Evolutionary conservation across 225 moss, liverwort and hornwort species (phyloP), one percentile per base, ranked within the genome.

Genomic region (Marchantia paleacea): DNA sequence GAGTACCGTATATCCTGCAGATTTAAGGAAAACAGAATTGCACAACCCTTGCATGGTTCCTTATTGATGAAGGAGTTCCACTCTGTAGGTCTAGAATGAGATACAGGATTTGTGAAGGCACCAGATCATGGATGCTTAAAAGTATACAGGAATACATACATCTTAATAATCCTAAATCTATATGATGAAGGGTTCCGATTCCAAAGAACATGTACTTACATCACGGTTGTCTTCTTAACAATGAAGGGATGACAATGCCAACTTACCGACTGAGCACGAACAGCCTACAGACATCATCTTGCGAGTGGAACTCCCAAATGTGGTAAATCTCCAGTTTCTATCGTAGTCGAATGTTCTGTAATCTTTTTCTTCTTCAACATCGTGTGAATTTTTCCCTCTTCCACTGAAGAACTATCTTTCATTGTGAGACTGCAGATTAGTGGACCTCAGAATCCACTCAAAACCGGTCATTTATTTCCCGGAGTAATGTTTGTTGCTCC

Each of bases 281-380:
- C 58, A 79, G 10, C 69, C 74, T 11, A 60, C 75, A 74, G 81
- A 87, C 18, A 87, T 84, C 24, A 24, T 84, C 52, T 48, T 39
- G 39, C 39, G 39, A 39, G 81, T 84, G 18, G 76, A 80, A 39
- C 65, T 86, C 6, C 81, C 83, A 0, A 75, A 69, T 51, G 76
- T 80, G 85, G 82, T 82, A 55, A 18, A 50, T 25, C 0, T 69
- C 26, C 8, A 19, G 58, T 9, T 13, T 68, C 7, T 65, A 5
- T 51, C 52, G 15, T 28, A 39, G 39, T 5, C 39, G 5, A 5
- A 39, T 39, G 39, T 39, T 2, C 39, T 5, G 2, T 39, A 39
- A 39, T 39, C 39, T 5, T 39, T 39, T 2, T 39, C 31, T 9
- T 14, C 28, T 68, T 12, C 2, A 22, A 31, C 7, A 3, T 7